Percentiles rank a stretch among this genome's conserved stretches.
phyloP scores from a whole-genome alignment of 768 basidiomycete species.

The Boletus edulis region DNA sequence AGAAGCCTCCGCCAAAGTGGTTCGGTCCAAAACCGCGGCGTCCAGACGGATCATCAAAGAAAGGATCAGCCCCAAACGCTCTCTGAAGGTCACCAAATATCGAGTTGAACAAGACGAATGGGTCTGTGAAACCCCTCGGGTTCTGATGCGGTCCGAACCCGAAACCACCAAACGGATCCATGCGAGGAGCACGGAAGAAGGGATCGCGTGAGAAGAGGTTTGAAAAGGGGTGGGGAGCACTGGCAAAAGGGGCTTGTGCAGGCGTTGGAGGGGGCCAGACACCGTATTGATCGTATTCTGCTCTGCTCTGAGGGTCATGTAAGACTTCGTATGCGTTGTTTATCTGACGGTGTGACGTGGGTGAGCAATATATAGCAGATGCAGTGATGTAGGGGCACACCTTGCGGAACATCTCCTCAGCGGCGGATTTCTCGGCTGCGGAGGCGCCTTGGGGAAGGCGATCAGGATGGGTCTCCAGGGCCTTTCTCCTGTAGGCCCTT shows the following conservation, averaged over 20 bases:
- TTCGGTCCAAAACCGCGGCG: conserved; percentile 16
- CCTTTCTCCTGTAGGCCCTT: conserved; percentile 73
- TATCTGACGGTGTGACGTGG: conserved; percentile 39
- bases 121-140: conserved; percentile 57
- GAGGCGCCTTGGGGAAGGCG: conserved; percentile 57
- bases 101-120: conserved; percentile 69
- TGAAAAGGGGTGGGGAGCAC: conserved; percentile 17
- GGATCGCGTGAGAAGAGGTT: conserved; percentile 16
- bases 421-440: conserved; percentile 50
- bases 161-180: conserved; percentile 27
- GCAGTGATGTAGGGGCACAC: conserved; percentile 18
- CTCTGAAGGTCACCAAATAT: conserved; percentile 57
- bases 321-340: conserved; percentile 80
- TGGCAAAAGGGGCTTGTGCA: conserved; percentile 12
- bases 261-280: conserved; percentile 67
- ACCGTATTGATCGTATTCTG: conserved; percentile 67
- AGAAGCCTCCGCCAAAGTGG: conserved; percentile 14
- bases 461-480: conserved; percentile 75
- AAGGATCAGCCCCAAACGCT: conserved; percentile 35
- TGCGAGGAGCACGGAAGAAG: conserved; percentile 21
- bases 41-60: conserved; percentile 27
- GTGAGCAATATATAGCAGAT: neutral
- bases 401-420: conserved; percentile 58
- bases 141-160: conserved; percentile 19
- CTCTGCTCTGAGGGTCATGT: conserved; percentile 57